Conservation (phyloP, 768 basidiomycete species). For the Leccinum subgranulosum region DNA sequence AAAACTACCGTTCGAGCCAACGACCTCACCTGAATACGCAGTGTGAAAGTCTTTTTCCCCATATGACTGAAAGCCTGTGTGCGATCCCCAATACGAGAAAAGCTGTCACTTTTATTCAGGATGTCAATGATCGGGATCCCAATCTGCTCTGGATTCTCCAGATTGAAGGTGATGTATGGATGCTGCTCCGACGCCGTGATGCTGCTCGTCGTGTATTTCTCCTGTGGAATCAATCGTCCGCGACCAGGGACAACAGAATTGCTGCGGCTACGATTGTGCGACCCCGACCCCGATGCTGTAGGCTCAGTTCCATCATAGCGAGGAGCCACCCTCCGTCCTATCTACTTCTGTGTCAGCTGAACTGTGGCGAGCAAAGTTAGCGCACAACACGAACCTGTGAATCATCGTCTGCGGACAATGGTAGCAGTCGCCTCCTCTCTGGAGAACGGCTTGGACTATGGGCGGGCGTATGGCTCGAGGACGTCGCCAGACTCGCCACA, state of each 20-base stretch:
- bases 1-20: not conserved
- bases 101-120: slow-evolving; percentile 47
- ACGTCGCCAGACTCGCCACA: slow-evolving; percentile 19
- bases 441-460: slow-evolving; percentile 21
- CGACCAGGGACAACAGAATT: slow-evolving; percentile 9
- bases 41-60: slow-evolving; percentile 71
- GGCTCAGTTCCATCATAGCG: slow-evolving; percentile 13
- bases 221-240: slow-evolving; percentile 24
- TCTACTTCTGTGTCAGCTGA: slow-evolving; percentile 20
- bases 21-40: slow-evolving; percentile 61
- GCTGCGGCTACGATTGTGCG: slow-evolving; percentile 4
- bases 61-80: slow-evolving; percentile 58
- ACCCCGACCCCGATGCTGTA: not conserved
- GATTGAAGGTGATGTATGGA: slow-evolving; percentile 56
- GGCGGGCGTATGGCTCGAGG: slow-evolving; percentile 4
- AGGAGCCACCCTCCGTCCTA: slow-evolving; percentile 15
- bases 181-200: slow-evolving; percentile 34
- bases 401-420: slow-evolving; percentile 8
- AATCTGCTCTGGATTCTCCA: slow-evolving; percentile 47
- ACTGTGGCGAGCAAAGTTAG: not conserved
- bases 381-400: slow-evolving; percentile 11
- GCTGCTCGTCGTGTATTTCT: slow-evolving; percentile 17
- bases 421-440: slow-evolving; percentile 14
- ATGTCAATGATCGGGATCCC: slow-evolving; percentile 65
- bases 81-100: slow-evolving; percentile 46